Evolutionary conservation across 768 basidiomycete genomes (phyloP).

Genomic region (Vararia minispora): DNA sequence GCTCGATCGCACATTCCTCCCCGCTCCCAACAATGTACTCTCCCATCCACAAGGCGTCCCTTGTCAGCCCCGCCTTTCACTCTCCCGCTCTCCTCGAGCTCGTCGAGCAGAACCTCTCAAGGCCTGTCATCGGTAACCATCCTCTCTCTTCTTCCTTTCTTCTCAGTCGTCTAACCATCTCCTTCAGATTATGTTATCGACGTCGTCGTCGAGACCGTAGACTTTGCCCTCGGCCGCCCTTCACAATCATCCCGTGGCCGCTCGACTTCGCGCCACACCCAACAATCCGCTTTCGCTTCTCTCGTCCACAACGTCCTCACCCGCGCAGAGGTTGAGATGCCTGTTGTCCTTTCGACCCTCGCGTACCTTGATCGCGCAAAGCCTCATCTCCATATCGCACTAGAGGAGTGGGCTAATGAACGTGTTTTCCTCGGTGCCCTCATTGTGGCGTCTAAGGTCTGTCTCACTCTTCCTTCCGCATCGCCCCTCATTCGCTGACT

Average conservation of each 20-base stretch:
- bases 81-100: constrained; percentile 59
- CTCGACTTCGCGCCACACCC: constrained; percentile 32
- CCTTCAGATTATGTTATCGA: constrained; percentile 60
- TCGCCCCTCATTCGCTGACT: constrained; percentile 2
- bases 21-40: constrained; percentile 16
- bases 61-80: constrained; percentile 55
- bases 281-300: constrained; percentile 46
- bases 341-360: constrained; percentile 58
- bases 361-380: constrained; percentile 72
- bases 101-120: constrained; percentile 50
- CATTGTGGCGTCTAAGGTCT: constrained; percentile 77
- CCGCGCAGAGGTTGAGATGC: constrained; percentile 62
- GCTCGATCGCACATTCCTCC: constrained; percentile 4
- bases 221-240: constrained; percentile 64
- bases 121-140: constrained; percentile 54
- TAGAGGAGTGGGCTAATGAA: constrained; percentile 81
- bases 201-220: constrained; percentile 58
- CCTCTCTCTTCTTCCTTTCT: neutral
- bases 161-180: constrained; percentile 6
- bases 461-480: constrained; percentile 15
- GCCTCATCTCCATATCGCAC: constrained; percentile 69
- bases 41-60: constrained; percentile 35
- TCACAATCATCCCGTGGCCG: constrained; percentile 44
- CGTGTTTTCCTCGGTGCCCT: constrained; percentile 87
- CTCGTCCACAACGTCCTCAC: constrained; percentile 59